Evolutionary conservation across 306 rosid genomes (phyloP).

Genomic region (Clitoria ternatea): DNA sequence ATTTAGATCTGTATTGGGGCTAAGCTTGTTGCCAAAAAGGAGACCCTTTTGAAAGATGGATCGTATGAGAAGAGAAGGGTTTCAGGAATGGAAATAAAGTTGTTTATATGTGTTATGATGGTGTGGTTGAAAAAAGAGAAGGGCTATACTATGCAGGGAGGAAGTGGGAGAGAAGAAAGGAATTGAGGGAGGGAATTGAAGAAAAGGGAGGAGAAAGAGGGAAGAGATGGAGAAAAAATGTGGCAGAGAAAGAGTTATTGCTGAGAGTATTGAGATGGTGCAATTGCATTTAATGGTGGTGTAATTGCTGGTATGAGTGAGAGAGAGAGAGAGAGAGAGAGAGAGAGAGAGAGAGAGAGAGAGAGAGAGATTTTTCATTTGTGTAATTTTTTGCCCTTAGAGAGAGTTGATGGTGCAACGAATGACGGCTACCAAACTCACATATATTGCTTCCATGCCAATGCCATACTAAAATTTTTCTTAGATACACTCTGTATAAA

Average conservation of each 20-base stretch:
- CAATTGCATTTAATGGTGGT: slow-evolving; percentile 97
- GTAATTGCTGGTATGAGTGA: slow-evolving; percentile 57
- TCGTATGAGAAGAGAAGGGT: slow-evolving; percentile 12
- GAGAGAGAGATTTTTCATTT: slow-evolving; percentile 16
- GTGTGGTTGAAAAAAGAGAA: background rate
- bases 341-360: slow-evolving; percentile 18
- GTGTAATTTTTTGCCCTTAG: background rate
- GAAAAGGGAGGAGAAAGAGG: slow-evolving; percentile 31
- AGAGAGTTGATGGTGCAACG: slow-evolving; percentile 37
- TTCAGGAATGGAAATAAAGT: slow-evolving; percentile 8
- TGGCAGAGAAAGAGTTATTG: slow-evolving; percentile 86
- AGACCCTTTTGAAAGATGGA: slow-evolving; percentile 14
- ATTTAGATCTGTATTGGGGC: slow-evolving; percentile 42
- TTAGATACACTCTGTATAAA: too few species aligned
- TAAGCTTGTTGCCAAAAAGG: background rate
- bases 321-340: slow-evolving; percentile 17
- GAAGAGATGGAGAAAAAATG: slow-evolving; percentile 59
- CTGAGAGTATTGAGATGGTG: slow-evolving; percentile 97
- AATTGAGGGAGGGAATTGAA: slow-evolving; percentile 29
- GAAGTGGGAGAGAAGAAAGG: background rate
- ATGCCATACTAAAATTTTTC: background rate
- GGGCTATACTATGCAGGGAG: background rate
- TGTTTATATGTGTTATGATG: slow-evolving; percentile 7
- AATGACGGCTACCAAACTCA: slow-evolving; percentile 72
- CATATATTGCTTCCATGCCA: background rate